Percentiles rank a stretch among this genome's conserved stretches.
Evolutionary conservation across 2,329 filamentous ascomycete genomes (phyloP).

Genomic region (Colletotrichum orchidophilum): DNA sequence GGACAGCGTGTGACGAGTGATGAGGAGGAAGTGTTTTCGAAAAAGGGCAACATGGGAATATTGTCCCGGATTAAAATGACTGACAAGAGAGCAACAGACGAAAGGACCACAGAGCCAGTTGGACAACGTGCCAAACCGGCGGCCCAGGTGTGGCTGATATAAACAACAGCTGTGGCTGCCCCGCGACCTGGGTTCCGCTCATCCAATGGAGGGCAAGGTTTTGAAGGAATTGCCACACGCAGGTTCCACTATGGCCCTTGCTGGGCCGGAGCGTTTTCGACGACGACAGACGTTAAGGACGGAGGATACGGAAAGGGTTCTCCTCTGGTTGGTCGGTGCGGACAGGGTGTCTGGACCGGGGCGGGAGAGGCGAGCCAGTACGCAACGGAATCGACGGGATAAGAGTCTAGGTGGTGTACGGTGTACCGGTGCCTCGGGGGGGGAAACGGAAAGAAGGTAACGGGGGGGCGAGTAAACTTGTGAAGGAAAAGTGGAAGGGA

Average conservation of each 20-base stretch:
- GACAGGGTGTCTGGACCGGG: background rate
- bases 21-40: background rate
- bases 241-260: slow-evolving; percentile 24
- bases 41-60: slow-evolving; percentile 31
- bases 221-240: slow-evolving; percentile 19
- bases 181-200: slow-evolving; percentile 8
- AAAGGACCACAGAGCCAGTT: slow-evolving; percentile 18
- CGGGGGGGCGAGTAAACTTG: background rate
- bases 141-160: slow-evolving; percentile 34
- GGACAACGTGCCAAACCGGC: slow-evolving; percentile 3
- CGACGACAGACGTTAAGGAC: slow-evolving; percentile 20
- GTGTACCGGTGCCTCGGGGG: background rate
- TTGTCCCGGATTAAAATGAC: slow-evolving; percentile 2
- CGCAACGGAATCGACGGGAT: background rate
- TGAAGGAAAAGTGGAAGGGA: background rate
- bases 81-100: slow-evolving; percentile 11
- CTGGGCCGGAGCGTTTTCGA: slow-evolving; percentile 31
- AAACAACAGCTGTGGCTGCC: slow-evolving; percentile 33
- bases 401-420: background rate
- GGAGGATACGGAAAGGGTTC: slow-evolving; percentile 15
- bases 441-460: background rate
- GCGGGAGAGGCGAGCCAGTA: slow-evolving; percentile 2
- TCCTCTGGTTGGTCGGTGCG: slow-evolving; percentile 18
- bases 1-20: slow-evolving; percentile 12
- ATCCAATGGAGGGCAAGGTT: slow-evolving; percentile 15